Conservation (phyloP, 1,284 basidiomycete genomes). For the Earliella scabrosa region DNA sequence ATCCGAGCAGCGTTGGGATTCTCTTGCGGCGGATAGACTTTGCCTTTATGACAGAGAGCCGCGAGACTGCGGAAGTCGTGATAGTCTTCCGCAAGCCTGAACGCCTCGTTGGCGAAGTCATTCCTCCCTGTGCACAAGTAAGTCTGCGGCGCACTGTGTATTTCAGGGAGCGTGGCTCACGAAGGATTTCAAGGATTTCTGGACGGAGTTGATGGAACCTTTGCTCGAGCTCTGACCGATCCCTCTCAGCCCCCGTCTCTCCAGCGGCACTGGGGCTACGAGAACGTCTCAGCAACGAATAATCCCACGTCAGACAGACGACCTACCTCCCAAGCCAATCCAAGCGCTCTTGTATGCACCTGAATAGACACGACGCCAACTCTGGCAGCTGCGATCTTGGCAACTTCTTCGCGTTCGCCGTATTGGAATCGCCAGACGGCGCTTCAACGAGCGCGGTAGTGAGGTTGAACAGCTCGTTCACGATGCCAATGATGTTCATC, state of each 20-base stretch:
- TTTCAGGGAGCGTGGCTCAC: conserved; percentile 46
- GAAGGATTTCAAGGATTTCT: conserved; percentile 74
- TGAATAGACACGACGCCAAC: conserved; percentile 72
- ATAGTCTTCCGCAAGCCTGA: conserved; percentile 84
- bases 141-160: neutral
- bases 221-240: conserved; percentile 61
- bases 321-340: conserved; percentile 70
- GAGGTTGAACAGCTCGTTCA: conserved; percentile 75
- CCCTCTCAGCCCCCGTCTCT: conserved; percentile 51
- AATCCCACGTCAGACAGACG: neutral
- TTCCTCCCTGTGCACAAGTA: conserved; percentile 53
- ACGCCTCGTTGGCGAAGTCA: conserved; percentile 73
- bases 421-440: conserved; percentile 33
- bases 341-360: conserved; percentile 74
- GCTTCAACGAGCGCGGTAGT: conserved; percentile 59
- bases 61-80: conserved; percentile 84
- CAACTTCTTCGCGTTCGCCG: conserved; percentile 30
- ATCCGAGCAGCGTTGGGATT: conserved; percentile 67
- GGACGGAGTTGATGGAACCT: conserved; percentile 74
- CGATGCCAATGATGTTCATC: conserved; percentile 66
- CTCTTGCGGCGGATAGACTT: conserved; percentile 62
- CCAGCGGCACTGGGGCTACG: conserved; percentile 49
- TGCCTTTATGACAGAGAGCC: conserved; percentile 76
- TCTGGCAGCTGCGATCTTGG: conserved; percentile 71
- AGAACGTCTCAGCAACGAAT: neutral